phyloP scores from a whole-genome alignment of 345 rosid species.

The Firmiana major region DNA sequence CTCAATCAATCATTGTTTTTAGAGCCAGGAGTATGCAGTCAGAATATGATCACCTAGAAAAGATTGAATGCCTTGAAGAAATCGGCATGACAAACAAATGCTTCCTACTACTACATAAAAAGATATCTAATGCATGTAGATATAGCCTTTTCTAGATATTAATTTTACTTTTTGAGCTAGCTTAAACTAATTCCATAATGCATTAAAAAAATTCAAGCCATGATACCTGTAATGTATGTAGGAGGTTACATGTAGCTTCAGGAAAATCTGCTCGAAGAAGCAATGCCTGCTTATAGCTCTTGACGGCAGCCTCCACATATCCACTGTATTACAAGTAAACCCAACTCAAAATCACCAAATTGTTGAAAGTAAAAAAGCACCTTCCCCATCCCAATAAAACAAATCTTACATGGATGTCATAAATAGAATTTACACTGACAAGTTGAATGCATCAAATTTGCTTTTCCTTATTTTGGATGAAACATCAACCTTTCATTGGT shows the following conservation, averaged over 20 bases:
- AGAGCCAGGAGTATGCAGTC: neutral
- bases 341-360: neutral
- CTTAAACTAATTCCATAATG: neutral
- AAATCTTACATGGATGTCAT: neutral
- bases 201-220: neutral
- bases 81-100: neutral
- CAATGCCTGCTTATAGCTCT: conserved; percentile 90
- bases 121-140: neutral
- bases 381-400: neutral
- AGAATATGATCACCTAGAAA: neutral
- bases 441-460: neutral
- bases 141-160: neutral
- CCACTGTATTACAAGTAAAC: conserved; percentile 48
- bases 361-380: neutral
- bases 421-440: neutral
- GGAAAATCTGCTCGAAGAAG: conserved; percentile 85
- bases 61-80: neutral
- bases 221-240: conserved; percentile 85
- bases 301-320: conserved; percentile 84
- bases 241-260: conserved; percentile 96
- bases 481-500: neutral
- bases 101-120: neutral
- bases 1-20: neutral
- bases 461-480: conserved; percentile 4
- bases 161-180: neutral